Evolutionary conservation across 1,139 yeast genomes (phyloP).

Genomic region (Kodamaea suecica): DNA sequence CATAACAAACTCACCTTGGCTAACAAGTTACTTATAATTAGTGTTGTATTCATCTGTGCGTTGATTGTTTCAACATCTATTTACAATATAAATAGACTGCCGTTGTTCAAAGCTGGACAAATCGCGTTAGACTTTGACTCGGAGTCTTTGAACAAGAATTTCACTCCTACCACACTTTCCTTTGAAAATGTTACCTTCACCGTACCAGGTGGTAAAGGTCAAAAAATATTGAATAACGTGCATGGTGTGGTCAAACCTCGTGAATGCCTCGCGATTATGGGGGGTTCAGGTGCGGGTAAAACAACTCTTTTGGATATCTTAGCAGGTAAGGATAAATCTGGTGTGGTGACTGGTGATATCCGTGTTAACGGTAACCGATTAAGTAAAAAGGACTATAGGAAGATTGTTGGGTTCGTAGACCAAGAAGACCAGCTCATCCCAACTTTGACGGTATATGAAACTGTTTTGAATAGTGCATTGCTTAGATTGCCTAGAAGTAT

Average conservation of each 20-base stretch:
- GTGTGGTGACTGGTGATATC: constrained; percentile 60
- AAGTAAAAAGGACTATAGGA: constrained; percentile 46
- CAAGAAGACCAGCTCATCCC: constrained; percentile 92
- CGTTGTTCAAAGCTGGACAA: constrained; percentile 48
- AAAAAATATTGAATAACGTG: constrained; percentile 53
- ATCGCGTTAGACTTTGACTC: constrained; percentile 33
- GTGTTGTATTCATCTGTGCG: constrained; percentile 44
- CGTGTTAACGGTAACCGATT: constrained; percentile 67
- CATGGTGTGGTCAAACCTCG: constrained; percentile 83
- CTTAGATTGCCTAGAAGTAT: constrained; percentile 78
- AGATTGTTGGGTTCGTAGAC: constrained; percentile 91
- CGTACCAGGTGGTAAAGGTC: constrained; percentile 42
- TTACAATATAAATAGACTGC: constrained; percentile 59
- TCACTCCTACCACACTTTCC: constrained; percentile 72
- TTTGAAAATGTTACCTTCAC: constrained; percentile 70
- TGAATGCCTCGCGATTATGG: constrained; percentile 93
- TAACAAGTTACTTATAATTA: constrained; percentile 48
- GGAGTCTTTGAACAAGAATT: constrained; percentile 49
- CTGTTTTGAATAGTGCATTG: constrained; percentile 88
- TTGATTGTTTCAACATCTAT: constrained; percentile 40
- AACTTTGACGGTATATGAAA: constrained; percentile 91
- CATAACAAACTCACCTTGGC: constrained; percentile 47
- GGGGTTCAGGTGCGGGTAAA: constrained; percentile 98
- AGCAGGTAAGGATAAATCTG: constrained; percentile 84
- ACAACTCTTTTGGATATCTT: constrained; percentile 87